Percentiles rank a stretch among this genome's conserved stretches.
Conservation (phyloP, 306 rosid genomes). For the Parietaria judaica region DNA sequence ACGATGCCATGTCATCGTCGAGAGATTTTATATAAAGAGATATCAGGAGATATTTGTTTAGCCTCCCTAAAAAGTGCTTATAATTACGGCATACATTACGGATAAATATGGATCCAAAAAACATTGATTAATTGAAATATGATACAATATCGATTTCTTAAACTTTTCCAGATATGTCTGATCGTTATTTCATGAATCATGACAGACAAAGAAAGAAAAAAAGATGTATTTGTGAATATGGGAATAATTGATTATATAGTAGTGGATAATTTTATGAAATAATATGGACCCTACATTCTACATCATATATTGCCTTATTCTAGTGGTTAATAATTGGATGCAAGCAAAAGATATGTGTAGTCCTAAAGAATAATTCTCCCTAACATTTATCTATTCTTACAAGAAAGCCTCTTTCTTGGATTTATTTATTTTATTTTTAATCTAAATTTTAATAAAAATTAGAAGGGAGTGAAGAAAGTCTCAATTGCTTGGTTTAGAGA, state of each 20-base stretch:
- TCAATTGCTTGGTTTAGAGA: slow-evolving; percentile 21
- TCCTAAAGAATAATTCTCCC: slow-evolving; percentile 19
- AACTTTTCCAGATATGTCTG: too few relatives aligned
- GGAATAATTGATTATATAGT: not conserved
- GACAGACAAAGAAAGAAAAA: too few relatives aligned
- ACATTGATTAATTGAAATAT: too few relatives aligned
- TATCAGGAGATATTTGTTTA: not conserved
- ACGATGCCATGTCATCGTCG: too few relatives aligned
- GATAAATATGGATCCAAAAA: too few relatives aligned
- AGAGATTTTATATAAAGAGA: too few relatives aligned
- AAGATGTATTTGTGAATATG: too few relatives aligned
- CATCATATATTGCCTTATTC: not conserved
- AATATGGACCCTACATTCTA: slow-evolving; percentile 9
- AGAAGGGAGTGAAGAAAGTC: too few relatives aligned
- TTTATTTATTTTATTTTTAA: not conserved
- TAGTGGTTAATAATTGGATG: too few relatives aligned
- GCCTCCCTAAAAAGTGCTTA: slow-evolving; percentile 12
- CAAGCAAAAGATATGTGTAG: slow-evolving; percentile 2
- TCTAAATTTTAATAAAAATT: too few relatives aligned
- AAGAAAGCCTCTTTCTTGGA: slow-evolving; percentile 20
- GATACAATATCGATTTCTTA: too few relatives aligned
- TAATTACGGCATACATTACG: not conserved
- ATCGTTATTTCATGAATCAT: too few relatives aligned
- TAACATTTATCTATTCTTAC: slow-evolving; percentile 18
- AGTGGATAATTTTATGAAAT: not conserved